Evolutionary conservation across 2,329 filamentous ascomycete species (phyloP).

Genomic region (Pyrenophora teres): DNA sequence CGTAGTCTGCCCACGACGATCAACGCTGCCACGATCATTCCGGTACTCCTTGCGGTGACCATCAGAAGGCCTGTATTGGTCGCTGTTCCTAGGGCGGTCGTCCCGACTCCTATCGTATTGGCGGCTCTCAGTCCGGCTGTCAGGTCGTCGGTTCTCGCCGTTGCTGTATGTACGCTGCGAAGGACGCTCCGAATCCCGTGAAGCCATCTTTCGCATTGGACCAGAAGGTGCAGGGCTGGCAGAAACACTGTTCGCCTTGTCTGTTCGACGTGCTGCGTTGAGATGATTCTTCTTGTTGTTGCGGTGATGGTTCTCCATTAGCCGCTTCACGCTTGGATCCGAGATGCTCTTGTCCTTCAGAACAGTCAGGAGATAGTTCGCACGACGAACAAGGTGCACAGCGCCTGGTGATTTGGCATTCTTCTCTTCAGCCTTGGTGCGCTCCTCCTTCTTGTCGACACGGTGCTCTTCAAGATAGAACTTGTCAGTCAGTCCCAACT

Average conservation of each 20-base stretch:
- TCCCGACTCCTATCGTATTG: constrained; percentile 32
- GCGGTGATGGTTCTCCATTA: constrained; percentile 89
- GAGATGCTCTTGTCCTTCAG: constrained; percentile 80
- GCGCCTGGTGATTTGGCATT: constrained; percentile 91
- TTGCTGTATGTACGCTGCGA: constrained; percentile 45
- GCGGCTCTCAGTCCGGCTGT: constrained; percentile 39
- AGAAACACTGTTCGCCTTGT: constrained; percentile 64
- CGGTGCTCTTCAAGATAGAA: constrained; percentile 97
- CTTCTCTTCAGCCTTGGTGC: constrained; percentile 72
- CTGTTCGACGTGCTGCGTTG: constrained; percentile 62
- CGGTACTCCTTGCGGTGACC: constrained; percentile 46
- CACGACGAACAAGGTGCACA: constrained; percentile 91
- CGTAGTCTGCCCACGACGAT: constrained; percentile 44
- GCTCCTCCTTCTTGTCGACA: constrained; percentile 96
- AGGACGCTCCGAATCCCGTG: constrained; percentile 46
- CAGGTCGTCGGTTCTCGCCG: constrained; percentile 43
- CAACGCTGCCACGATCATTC: constrained; percentile 41
- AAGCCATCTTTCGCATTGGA: constrained; percentile 40
- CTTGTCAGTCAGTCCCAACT: constrained; percentile 84
- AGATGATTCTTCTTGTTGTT: constrained; percentile 79
- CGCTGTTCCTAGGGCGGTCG: constrained; percentile 44
- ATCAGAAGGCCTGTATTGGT: constrained; percentile 41
- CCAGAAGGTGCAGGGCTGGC: constrained; percentile 69
- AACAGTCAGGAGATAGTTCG: constrained; percentile 94
- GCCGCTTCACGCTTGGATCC: constrained; percentile 74